phyloP scores from a whole-genome alignment of 1,139 yeast genomes.

The Debaryomyces sp. region DNA sequence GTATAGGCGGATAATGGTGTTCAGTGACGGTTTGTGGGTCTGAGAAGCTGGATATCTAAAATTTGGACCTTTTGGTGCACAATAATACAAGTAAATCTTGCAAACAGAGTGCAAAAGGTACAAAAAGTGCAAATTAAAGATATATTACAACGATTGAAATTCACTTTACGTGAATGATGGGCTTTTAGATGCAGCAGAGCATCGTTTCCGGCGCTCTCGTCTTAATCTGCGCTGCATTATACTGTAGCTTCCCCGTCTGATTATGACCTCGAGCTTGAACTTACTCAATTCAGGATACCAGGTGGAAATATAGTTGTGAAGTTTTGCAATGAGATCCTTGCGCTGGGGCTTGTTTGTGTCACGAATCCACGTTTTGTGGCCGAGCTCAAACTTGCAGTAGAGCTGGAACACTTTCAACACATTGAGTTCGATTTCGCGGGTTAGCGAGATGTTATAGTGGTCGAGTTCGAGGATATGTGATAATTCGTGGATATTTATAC shows the following conservation, averaged over 20 bases:
- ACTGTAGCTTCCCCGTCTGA: conserved; percentile 78
- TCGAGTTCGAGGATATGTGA: conserved; percentile 28
- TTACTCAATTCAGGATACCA: conserved; percentile 54
- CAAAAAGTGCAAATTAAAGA: neutral
- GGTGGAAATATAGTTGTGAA: conserved; percentile 48
- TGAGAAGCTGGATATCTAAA: neutral
- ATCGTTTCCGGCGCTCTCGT: conserved; percentile 53
- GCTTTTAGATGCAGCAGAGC: neutral
- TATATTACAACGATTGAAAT: neutral
- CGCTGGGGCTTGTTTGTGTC: conserved; percentile 65
- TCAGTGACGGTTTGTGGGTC: neutral
- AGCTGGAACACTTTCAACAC: conserved; percentile 59
- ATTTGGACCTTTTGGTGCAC: neutral
- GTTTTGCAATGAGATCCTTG: conserved; percentile 46
- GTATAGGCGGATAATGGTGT: neutral
- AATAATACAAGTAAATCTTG: neutral
- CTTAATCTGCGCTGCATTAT: conserved; percentile 80
- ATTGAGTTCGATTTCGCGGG: conserved; percentile 50
- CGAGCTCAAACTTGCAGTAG: conserved; percentile 67
- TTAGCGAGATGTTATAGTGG: conserved; percentile 24
- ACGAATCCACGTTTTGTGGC: conserved; percentile 79
- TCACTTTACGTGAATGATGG: neutral
- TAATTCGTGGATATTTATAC: conserved; percentile 33
- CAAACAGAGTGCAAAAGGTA: too few species aligned
- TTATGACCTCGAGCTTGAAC: conserved; percentile 63